Percentiles rank a stretch among this genome's conserved stretches.
phyloP scores from a whole-genome alignment of 2,329 filamentous ascomycete species.

The Rhexocercosporidium sp. region DNA sequence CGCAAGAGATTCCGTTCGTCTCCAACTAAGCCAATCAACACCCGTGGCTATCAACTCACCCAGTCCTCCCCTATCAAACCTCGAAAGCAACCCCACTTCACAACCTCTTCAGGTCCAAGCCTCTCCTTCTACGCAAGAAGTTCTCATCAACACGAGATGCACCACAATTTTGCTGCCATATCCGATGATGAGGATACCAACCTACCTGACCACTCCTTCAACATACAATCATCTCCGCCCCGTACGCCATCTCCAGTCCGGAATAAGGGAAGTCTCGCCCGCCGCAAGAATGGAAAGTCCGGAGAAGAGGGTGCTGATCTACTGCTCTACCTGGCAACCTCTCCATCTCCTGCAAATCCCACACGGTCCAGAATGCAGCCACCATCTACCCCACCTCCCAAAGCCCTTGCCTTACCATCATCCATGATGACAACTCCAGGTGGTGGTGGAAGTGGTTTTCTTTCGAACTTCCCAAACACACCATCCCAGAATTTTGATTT shows the following conservation, averaged over 20 bases:
- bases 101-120: slow-evolving; percentile 70
- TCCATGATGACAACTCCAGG: slow-evolving; percentile 90
- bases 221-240: slow-evolving; percentile 79
- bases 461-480: slow-evolving; percentile 77
- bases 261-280: slow-evolving; percentile 53
- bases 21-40: slow-evolving; percentile 50
- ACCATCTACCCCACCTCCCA: slow-evolving; percentile 77
- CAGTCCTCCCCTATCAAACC: slow-evolving; percentile 88
- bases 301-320: slow-evolving; percentile 83
- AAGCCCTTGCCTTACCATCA: slow-evolving; percentile 73
- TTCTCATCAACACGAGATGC: slow-evolving; percentile 63
- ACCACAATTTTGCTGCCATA: slow-evolving; percentile 64
- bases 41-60: slow-evolving; percentile 75
- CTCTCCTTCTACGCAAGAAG: slow-evolving; percentile 75
- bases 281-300: slow-evolving; percentile 58
- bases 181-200: slow-evolving; percentile 86
- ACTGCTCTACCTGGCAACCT: slow-evolving; percentile 85
- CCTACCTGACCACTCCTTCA: slow-evolving; percentile 77
- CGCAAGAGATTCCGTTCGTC: slow-evolving; percentile 75
- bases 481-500: slow-evolving; percentile 89
- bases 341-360: slow-evolving; percentile 80
- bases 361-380: slow-evolving; percentile 65
- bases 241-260: slow-evolving; percentile 77
- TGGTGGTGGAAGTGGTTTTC: slow-evolving; percentile 66
- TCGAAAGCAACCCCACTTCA: slow-evolving; percentile 76